Evolutionary conservation across 495 filamentous ascomycete species (phyloP), one percentile per base, ranked within the genome.

Genomic region (Astrothelium macrocarpum): DNA sequence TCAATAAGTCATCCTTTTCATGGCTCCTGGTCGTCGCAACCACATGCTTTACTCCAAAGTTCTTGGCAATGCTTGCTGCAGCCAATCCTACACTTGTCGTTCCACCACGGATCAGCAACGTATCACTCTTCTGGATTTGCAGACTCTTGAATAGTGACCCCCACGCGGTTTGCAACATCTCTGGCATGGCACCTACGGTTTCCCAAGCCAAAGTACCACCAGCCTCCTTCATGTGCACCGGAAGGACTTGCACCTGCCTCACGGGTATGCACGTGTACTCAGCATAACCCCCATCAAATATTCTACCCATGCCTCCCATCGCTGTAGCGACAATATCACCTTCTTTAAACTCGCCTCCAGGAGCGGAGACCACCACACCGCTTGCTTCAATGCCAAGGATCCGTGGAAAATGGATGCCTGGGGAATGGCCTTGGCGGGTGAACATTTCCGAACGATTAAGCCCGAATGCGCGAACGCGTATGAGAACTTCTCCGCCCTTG

Each of bases 91-190:
- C 76, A 39, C 68, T 73, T 2, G 76, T 79, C 62, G 81, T 83
- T 1, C 78, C 80, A 1, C 81, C 81, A 25, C 81, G 71, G 23
- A 85, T 73, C 32, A 85, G 65, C 53, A 84, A 49, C 26, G 68
- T 73, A 46, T 82, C 78, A 0, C 77, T 78, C 29, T 71, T 68
- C 59, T 76, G 49, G 16, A 83, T 42, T 32, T 72, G 63, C 34
- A 83, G 66, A 20, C 70, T 64, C 36, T 64, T 70, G 16, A 76
- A 72, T 34, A 84, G 59, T 9, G 73, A 70, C 4, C 81, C 81
- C 67, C 77, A 83, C 3, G 81, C 78, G 25, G 81, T 83, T 71
- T 82, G 80, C 62, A 83, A 39, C 80, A 83, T 82, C 71, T 83
- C 81, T 1, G 80, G 81, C 49, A 82, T 66, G 0, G 78, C 79